Percentiles rank a stretch among this genome's conserved stretches.
These are phyloP conservation scores for Pseudovirgaria hyperparasitica DNA, from an alignment of 2,329 filamentous ascomycete species.

Conservation along the genomic window DNA sequence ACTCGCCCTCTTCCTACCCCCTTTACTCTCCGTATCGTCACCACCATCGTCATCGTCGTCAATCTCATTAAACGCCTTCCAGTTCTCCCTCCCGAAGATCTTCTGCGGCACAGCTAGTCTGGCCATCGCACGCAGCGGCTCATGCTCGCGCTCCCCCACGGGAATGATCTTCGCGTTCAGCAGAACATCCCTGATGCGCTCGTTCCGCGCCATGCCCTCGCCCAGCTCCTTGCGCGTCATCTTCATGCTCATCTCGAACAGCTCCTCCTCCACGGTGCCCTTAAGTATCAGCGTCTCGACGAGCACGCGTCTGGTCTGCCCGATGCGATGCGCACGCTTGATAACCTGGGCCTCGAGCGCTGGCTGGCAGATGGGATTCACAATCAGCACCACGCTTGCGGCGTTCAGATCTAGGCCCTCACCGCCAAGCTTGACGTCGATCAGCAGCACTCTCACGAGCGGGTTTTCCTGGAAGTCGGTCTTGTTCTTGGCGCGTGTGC, in stretches of 20 bases:
- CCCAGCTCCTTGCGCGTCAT: conserved; percentile 55
- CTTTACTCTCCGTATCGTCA: conserved; percentile 8
- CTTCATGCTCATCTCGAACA: conserved; percentile 56
- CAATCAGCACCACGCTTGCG: conserved; percentile 77
- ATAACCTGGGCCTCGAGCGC: conserved; percentile 81
- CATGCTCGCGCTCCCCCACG: conserved; percentile 20
- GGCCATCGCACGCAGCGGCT: conserved; percentile 26
- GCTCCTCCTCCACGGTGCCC: conserved; percentile 73
- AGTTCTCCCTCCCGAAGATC: conserved; percentile 28
- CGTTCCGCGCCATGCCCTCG: conserved; percentile 46
- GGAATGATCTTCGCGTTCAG: conserved; percentile 40
- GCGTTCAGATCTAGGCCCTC: conserved; percentile 76
- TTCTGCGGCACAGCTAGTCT: conserved; percentile 27
- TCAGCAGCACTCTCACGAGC: conserved; percentile 65
- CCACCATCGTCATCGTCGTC: conserved; percentile 8
- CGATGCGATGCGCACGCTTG: conserved; percentile 78
- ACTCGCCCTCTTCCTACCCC: conserved; percentile 10
- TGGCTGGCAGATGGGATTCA: conserved; percentile 77
- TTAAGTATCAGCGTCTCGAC: conserved; percentile 78
- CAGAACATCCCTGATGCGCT: conserved; percentile 45
- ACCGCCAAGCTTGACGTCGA: conserved; percentile 83
- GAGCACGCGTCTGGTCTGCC: conserved; percentile 62
- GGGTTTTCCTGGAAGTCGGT: conserved; percentile 60
- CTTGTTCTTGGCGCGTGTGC: conserved; percentile 61
- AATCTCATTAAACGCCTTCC: conserved; percentile 17